These are phyloP conservation scores for Zoysia pacifica DNA, from an alignment of 176 grass and related monocot species.

Conservation along the genomic window DNA sequence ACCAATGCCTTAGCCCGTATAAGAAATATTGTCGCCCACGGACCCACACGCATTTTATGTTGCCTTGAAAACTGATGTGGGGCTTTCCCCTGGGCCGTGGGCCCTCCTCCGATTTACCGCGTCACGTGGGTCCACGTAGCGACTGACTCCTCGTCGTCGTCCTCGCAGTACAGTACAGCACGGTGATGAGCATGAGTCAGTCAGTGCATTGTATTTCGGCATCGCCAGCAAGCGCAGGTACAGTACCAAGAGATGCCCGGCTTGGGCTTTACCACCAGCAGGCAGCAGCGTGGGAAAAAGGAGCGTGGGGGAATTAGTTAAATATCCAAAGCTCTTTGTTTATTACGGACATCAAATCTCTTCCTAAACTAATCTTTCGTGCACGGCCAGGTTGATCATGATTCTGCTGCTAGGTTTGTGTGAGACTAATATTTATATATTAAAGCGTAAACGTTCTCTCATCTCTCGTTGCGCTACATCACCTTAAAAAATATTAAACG, in stretches of 20 bases:
- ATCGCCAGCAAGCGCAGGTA: not conserved
- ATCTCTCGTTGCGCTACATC: too few relatives aligned
- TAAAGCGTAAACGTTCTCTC: too few relatives aligned
- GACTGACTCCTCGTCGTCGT: not conserved
- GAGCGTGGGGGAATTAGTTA: not conserved
- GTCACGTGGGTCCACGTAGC: not conserved
- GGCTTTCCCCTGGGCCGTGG: too few relatives aligned
- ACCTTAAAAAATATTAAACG: too few relatives aligned
- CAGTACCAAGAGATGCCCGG: not conserved
- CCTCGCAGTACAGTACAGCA: not conserved
- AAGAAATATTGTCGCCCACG: too few relatives aligned
- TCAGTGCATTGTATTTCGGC: not conserved
- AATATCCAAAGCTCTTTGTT: constrained; percentile 10
- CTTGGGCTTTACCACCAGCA: not conserved
- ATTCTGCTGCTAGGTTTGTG: too few relatives aligned
- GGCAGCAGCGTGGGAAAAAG: constrained; percentile 15
- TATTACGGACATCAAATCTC: not conserved
- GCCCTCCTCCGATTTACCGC: too few relatives aligned
- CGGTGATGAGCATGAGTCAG: not conserved
- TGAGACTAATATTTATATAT: too few relatives aligned
- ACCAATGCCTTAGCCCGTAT: too few relatives aligned
- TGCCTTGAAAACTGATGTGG: too few relatives aligned
- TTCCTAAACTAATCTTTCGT: constrained; percentile 13
- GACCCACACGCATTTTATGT: too few relatives aligned
- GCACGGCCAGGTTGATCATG: not conserved